These are phyloP conservation scores for Salvia miltiorrhiza DNA, from an alignment of 257 asterid species.

Conservation along the genomic window DNA sequence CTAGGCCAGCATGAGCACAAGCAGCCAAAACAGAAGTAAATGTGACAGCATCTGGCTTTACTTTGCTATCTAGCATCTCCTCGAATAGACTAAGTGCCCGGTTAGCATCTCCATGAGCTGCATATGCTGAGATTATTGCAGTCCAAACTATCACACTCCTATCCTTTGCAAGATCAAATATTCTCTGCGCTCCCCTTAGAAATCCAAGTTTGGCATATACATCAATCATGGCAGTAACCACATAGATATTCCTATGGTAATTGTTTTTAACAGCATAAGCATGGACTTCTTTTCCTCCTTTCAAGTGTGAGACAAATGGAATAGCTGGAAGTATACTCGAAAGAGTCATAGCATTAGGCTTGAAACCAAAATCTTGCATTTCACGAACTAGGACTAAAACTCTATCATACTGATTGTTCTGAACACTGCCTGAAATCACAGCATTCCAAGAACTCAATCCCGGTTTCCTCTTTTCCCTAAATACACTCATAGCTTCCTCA, in stretches of 20 bases:
- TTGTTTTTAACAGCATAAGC: slow-evolving; percentile 55
- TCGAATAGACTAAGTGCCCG: slow-evolving; percentile 52
- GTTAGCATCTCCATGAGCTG: slow-evolving; percentile 73
- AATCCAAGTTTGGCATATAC: slow-evolving; percentile 74
- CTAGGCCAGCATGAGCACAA: slow-evolving; percentile 80
- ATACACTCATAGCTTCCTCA: slow-evolving; percentile 53
- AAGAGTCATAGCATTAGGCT: slow-evolving; percentile 63
- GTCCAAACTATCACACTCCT: slow-evolving; percentile 85
- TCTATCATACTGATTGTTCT: slow-evolving; percentile 50
- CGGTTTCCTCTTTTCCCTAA: slow-evolving; percentile 48
- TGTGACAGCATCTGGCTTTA: slow-evolving; percentile 64
- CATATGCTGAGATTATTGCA: slow-evolving; percentile 73
- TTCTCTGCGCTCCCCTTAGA: slow-evolving; percentile 48
- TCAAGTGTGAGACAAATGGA: slow-evolving; percentile 51
- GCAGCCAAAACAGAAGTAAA: slow-evolving; percentile 76
- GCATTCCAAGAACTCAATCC: slow-evolving; percentile 83
- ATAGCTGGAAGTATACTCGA: slow-evolving; percentile 74
- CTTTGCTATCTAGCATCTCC: slow-evolving; percentile 49
- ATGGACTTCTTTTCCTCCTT: slow-evolving; percentile 72
- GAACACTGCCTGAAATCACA: slow-evolving; percentile 69
- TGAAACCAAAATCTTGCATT: slow-evolving; percentile 54
- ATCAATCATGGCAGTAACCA: slow-evolving; percentile 68
- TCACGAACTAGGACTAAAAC: slow-evolving; percentile 46
- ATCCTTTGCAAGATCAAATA: slow-evolving; percentile 46
- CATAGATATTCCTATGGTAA: slow-evolving; percentile 51